Conservation (phyloP, 208 protist genomes). For the Leishmania amazonensis region DNA sequence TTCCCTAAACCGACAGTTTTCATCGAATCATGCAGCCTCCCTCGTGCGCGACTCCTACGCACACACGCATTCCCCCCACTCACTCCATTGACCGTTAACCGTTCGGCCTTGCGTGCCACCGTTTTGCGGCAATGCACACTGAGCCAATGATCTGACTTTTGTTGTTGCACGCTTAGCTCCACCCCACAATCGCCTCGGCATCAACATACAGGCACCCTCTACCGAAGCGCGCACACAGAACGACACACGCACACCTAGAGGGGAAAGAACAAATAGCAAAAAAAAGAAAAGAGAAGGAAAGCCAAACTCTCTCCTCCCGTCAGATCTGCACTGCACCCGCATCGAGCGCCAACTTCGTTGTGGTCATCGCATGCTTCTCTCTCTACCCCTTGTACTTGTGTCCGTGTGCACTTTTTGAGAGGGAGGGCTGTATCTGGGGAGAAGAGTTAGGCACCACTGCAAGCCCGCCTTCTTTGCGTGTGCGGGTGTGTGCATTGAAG, state of each 20-base stretch:
- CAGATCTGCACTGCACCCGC: not conserved
- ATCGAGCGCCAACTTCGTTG: not conserved
- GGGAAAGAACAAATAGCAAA: slow-evolving; percentile 9
- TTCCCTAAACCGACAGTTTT: not conserved
- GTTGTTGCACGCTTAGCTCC: not conserved
- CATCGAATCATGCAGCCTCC: not conserved
- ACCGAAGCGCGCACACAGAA: not conserved
- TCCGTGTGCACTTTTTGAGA: not conserved
- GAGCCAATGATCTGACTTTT: not conserved
- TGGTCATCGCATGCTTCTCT: not conserved
- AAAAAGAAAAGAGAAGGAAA: slow-evolving; percentile 12
- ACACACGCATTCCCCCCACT: not conserved
- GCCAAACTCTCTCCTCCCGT: not conserved
- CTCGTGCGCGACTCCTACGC: not conserved
- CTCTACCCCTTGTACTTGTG: not conserved
- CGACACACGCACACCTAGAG: not conserved
- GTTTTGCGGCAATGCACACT: not conserved
- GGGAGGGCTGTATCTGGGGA: not conserved
- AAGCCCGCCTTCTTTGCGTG: not conserved
- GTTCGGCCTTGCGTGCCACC: not conserved
- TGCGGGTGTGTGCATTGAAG: slow-evolving; percentile 18
- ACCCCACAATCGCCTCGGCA: not conserved
- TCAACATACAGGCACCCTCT: not conserved
- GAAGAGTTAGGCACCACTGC: not conserved
- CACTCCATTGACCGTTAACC: not conserved